Evolutionary conservation across 345 rosid genomes (phyloP), one percentile per base, ranked within the genome.

Genomic region (Linum lewisii): DNA sequence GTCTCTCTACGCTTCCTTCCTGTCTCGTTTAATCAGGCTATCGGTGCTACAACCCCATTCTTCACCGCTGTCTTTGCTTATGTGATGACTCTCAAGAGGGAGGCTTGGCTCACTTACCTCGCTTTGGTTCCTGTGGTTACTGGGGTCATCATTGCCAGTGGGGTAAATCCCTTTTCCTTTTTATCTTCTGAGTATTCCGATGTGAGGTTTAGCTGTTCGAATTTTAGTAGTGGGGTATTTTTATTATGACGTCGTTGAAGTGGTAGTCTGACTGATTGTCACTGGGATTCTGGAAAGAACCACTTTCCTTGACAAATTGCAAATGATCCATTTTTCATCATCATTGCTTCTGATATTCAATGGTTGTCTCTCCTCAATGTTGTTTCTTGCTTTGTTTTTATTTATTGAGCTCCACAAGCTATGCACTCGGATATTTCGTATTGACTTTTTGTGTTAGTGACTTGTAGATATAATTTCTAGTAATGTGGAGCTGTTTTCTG

Each of bases 41-140:
- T 94, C 52, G 99, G 99, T 37, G 99, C 99, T 8, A 94, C 99
- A 47, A 94, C 99, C 47, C 99, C 99, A 32, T 94, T 94, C 68
- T 94, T 94, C 69, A 94, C 99, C 0, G 99, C 99, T 0, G 85
- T 94, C 52, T 90, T 94, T 58, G 99, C 99, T 36, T 94, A 94
- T 72, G 61, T 90, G 74, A 87, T 42, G 47, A 42, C 47, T 11
- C 18, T 42, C 47, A 42, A 42, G 47, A 42, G 47, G 14, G 56
- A 52, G 56, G 15, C 23, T 24, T 52, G 56, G 56, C 23, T 52
- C 56, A 52, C 56, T 24, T 52, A 52, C 56, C 56, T 52, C 23
- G 20, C 56, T 3, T 24, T 52, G 24, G 24, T 52, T 24, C 56
- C 56, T 15, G 56, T 52, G 14, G 56, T 52, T 24, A 52, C 56